Conservation (phyloP, 768 basidiomycete genomes). For the Tylopilus felleus region DNA sequence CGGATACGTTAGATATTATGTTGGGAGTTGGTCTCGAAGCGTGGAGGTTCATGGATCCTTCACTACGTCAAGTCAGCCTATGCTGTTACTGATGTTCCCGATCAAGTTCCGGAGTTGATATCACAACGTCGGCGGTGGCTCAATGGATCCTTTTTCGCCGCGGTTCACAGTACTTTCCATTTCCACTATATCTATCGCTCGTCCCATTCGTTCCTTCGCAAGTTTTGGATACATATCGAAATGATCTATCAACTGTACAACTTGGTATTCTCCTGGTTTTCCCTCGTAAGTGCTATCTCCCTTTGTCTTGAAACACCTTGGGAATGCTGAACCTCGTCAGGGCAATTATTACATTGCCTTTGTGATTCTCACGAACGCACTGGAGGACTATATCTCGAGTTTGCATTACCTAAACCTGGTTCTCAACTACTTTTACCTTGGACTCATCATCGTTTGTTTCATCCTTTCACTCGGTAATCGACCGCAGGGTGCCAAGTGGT, state of each 20-base stretch:
- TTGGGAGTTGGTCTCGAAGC: constrained; percentile 97
- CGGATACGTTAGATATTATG: constrained; percentile 70
- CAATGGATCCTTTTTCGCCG: constrained; percentile 98
- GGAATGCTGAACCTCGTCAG: constrained; percentile 31
- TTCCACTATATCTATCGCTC: constrained; percentile 96
- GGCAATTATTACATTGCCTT: constrained; percentile 94
- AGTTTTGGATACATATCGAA: constrained; percentile 94
- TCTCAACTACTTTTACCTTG: constrained; percentile 85
- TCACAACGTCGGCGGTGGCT: constrained; percentile 95
- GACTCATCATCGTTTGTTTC: constrained; percentile 83
- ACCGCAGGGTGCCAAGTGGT: constrained; percentile 86
- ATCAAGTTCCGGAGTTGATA: constrained; percentile 92
- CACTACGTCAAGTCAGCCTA: constrained; percentile 97
- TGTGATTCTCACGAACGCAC: constrained; percentile 65
- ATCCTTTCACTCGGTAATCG: constrained; percentile 86
- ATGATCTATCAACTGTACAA: constrained; percentile 90
- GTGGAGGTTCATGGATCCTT: constrained; percentile 84
- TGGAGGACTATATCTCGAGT: constrained; percentile 61
- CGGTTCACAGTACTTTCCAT: constrained; percentile 86
- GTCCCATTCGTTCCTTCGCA: constrained; percentile 75
- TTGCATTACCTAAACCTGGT: constrained; percentile 73
- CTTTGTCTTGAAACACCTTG: neutral
- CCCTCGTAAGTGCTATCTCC: constrained; percentile 49
- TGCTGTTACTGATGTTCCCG: constrained; percentile 90
- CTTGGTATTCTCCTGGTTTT: constrained; percentile 90